Percentiles rank a stretch among this genome's conserved stretches.
phyloP scores from a whole-genome alignment of 495 filamentous ascomycete species.

The Podospora pseudocomata region DNA sequence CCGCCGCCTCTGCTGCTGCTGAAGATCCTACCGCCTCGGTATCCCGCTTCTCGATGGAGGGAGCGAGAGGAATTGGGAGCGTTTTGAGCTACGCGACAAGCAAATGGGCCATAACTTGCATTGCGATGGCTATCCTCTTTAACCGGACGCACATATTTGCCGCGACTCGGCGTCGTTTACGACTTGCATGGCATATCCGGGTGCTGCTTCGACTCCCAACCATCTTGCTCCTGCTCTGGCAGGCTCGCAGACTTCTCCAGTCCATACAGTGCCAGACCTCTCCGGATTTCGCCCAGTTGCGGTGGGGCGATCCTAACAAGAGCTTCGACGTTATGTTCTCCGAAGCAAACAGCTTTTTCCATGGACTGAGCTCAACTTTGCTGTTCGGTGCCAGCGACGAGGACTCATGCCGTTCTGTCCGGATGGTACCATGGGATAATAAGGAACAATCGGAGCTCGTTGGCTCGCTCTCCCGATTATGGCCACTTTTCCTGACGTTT shows the following conservation, averaged over 20 bases:
- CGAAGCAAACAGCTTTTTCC: conserved; percentile 63
- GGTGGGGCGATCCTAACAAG: conserved; percentile 68
- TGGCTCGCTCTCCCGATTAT: conserved; percentile 79
- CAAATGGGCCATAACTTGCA: conserved; percentile 86
- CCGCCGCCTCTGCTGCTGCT: conserved; percentile 29
- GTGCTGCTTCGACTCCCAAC: conserved; percentile 69
- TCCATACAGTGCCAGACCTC: conserved; percentile 92
- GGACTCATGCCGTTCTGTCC: conserved; percentile 65
- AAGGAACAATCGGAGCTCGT: conserved; percentile 43
- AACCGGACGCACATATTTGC: conserved; percentile 94
- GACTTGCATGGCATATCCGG: conserved; percentile 66
- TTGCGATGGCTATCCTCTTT: conserved; percentile 78
- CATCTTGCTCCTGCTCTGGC: conserved; percentile 67
- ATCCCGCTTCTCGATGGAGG: conserved; percentile 50
- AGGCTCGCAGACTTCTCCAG: conserved; percentile 67
- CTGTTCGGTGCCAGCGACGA: conserved; percentile 65
- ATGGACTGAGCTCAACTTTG: conserved; percentile 62
- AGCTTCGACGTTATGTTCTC: conserved; percentile 68
- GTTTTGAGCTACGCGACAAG: conserved; percentile 90
- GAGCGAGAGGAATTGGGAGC: conserved; percentile 63
- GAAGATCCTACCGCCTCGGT: conserved; percentile 40
- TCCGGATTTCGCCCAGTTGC: conserved; percentile 64
- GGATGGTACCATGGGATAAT: conserved; percentile 58
- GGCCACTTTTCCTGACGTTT: conserved; percentile 80
- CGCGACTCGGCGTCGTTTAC: conserved; percentile 72